phyloP scores from a whole-genome alignment of 2,329 filamentous ascomycete species.

The Fusarium lateritium region DNA sequence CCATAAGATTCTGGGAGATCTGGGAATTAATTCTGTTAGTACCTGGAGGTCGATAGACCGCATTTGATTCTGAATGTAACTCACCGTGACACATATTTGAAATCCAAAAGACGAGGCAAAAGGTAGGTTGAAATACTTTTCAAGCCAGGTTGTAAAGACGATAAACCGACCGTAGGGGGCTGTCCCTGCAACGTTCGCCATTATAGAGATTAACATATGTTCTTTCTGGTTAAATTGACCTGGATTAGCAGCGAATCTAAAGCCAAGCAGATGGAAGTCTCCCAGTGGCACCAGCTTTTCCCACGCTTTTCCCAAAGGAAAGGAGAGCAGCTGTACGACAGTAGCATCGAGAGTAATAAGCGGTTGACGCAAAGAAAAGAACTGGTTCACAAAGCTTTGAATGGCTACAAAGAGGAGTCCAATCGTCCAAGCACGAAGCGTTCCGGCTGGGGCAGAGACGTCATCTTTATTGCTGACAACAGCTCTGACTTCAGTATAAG shows the following conservation, averaged over 20 bases:
- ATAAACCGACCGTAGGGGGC: conserved; percentile 29
- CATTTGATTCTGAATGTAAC: neutral
- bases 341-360: conserved; percentile 63
- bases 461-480: conserved; percentile 70
- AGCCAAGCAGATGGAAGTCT: conserved; percentile 59
- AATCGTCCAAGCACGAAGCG: conserved; percentile 67
- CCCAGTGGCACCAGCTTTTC: conserved; percentile 61
- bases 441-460: conserved; percentile 63
- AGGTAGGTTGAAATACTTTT: conserved; percentile 32
- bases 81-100: conserved; percentile 50
- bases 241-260: conserved; percentile 64
- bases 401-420: conserved; percentile 62
- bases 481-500: conserved; percentile 68
- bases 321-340: conserved; percentile 66
- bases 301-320: conserved; percentile 61
- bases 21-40: neutral
- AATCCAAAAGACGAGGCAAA: conserved; percentile 44
- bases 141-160: conserved; percentile 31
- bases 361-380: conserved; percentile 68
- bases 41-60: neutral
- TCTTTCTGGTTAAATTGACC: conserved; percentile 71
- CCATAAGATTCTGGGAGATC: conserved; percentile 58
- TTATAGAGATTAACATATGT: conserved; percentile 70
- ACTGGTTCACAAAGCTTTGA: conserved; percentile 66
- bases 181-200: conserved; percentile 47